phyloP scores from a whole-genome alignment of 495 filamentous ascomycete genomes.

The Penicillium angulare region DNA sequence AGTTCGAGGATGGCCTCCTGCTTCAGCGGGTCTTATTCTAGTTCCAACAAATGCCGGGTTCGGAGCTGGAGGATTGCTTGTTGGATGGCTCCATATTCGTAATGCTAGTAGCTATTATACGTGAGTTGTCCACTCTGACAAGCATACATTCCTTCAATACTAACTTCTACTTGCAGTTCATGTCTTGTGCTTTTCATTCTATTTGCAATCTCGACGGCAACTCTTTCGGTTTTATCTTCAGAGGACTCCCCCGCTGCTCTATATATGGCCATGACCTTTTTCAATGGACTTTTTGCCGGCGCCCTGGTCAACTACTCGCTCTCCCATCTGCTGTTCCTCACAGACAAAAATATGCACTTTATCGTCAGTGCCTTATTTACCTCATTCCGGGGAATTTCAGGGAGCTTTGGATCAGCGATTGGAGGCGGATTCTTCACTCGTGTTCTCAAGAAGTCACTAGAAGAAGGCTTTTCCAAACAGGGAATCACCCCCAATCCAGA shows the following conservation, averaged over 20 bases:
- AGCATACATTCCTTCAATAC: not conserved
- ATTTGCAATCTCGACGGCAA: slow-evolving; percentile 51
- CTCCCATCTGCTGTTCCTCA: slow-evolving; percentile 71
- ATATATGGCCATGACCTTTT: slow-evolving; percentile 57
- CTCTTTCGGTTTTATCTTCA: slow-evolving; percentile 51
- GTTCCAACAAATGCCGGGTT: slow-evolving; percentile 77
- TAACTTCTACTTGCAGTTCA: slow-evolving; percentile 31
- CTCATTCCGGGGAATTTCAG: slow-evolving; percentile 73
- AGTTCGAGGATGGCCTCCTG: slow-evolving; percentile 62
- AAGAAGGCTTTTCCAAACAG: slow-evolving; percentile 55
- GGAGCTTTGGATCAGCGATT: slow-evolving; percentile 71
- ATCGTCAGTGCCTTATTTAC: slow-evolving; percentile 67
- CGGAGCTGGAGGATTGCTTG: slow-evolving; percentile 64
- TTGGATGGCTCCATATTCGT: slow-evolving; percentile 69
- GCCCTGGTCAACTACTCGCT: slow-evolving; percentile 74
- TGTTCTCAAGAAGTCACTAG: slow-evolving; percentile 52
- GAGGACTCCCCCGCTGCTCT: slow-evolving; percentile 37
- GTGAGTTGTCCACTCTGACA: slow-evolving; percentile 19
- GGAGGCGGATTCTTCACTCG: slow-evolving; percentile 73
- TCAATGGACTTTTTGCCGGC: slow-evolving; percentile 68
- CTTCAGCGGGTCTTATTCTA: slow-evolving; percentile 65
- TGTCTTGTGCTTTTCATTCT: slow-evolving; percentile 52
- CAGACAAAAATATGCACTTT: slow-evolving; percentile 58
- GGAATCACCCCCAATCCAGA: slow-evolving; percentile 45
- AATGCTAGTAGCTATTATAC: slow-evolving; percentile 64